Conservation (phyloP, 257 asterid genomes). For the Ilex aquifolium region DNA sequence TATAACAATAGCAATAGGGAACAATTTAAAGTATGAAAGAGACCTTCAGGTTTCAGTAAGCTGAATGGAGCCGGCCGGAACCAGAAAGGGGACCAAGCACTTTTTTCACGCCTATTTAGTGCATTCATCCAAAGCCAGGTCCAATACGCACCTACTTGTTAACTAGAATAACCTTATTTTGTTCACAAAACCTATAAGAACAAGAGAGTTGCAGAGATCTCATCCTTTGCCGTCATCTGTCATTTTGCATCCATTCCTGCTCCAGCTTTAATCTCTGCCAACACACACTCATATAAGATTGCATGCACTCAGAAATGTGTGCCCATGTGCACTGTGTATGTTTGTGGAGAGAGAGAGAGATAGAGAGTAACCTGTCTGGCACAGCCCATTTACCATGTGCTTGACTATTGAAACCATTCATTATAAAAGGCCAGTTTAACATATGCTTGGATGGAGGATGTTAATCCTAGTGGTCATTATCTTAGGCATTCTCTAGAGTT, state of each 20-base stretch:
- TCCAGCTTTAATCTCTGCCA: conserved; percentile 24
- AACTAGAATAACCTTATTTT: conserved; percentile 14
- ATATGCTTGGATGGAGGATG: too few relatives aligned
- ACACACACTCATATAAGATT: not conserved
- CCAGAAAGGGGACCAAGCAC: conserved; percentile 14
- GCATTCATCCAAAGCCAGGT: conserved; percentile 18
- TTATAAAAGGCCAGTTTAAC: too few relatives aligned
- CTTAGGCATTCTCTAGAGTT: too few relatives aligned
- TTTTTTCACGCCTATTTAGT: conserved; percentile 8
- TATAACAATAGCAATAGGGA: conserved; percentile 6
- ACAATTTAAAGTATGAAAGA: conserved; percentile 12
- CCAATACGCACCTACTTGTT: conserved; percentile 11
- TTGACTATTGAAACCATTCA: too few relatives aligned
- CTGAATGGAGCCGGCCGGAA: conserved; percentile 15
- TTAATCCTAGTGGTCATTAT: too few relatives aligned
- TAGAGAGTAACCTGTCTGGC: not conserved
- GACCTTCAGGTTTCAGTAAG: conserved; percentile 17
- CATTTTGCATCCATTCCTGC: conserved; percentile 2
- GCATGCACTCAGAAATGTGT: not conserved
- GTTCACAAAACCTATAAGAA: conserved; percentile 19
- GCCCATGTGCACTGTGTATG: not conserved
- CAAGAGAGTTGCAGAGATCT: conserved; percentile 12
- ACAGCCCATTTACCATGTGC: too few relatives aligned
- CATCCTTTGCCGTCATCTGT: not conserved
- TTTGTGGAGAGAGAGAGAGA: not conserved